phyloP scores from a whole-genome alignment of 1,284 basidiomycete species.

The Ceratobasidium sp. region DNA sequence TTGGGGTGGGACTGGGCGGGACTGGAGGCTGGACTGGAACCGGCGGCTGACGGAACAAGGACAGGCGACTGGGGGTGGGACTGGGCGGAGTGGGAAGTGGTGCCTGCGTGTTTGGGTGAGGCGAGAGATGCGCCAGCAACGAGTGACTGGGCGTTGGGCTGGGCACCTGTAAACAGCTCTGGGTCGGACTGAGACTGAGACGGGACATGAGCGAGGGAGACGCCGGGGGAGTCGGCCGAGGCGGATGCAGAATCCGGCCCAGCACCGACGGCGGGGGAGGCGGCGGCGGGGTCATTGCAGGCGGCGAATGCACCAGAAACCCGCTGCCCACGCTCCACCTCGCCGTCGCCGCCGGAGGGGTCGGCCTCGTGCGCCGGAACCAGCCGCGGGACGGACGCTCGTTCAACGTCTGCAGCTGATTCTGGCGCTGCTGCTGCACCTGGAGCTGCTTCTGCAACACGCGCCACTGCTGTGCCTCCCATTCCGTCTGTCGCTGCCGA shows the following conservation, averaged over 20 bases:
- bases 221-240: too few relatives aligned
- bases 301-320: too few relatives aligned
- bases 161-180: too few relatives aligned
- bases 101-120: too few relatives aligned
- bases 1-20: too few relatives aligned
- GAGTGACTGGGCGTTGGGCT: not conserved
- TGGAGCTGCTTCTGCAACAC: slow-evolving; percentile 8
- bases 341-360: not conserved
- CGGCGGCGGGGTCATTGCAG: not conserved
- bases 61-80: too few relatives aligned
- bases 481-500: slow-evolving; percentile 14
- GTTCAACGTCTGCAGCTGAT: not conserved
- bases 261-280: not conserved
- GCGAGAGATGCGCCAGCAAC: not conserved
- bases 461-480: slow-evolving; percentile 22
- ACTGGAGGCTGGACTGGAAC: slow-evolving; percentile 57
- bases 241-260: too few relatives aligned
- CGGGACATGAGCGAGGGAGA: slow-evolving; percentile 5
- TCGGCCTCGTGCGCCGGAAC: not conserved
- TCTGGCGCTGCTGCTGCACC: slow-evolving; percentile 10
- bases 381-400: not conserved
- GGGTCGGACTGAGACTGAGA: not conserved
- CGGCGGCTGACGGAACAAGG: slow-evolving; percentile 51
- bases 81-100: slow-evolving; percentile 47
- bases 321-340: too few relatives aligned